Base-by-base conservation (phyloP, 164 flowering plant species). In the Magnolia changhungtana region DNA sequence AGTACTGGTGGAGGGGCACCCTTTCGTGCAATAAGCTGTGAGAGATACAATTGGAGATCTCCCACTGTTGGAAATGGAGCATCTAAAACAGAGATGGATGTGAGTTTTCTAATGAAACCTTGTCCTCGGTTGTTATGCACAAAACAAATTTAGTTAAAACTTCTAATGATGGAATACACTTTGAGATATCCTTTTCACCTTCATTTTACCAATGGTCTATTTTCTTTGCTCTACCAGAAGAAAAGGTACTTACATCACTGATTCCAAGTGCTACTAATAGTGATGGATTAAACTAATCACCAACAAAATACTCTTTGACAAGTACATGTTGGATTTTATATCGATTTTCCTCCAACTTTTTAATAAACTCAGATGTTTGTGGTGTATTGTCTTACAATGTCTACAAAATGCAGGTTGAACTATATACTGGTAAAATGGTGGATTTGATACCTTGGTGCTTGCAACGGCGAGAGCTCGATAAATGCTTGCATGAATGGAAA, bases 91-190 rank as follows among this genome's bases (percentile, higher is more conserved):
- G 85, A 73, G 6, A 52, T 88, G 72, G 87, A 88, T 89, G 98
- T 91, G 55, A 51, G 77, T 51, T 20, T 71, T 69, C 52, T 49
- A 8, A 24, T 31, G 16, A 24, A 14, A 11, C 13, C 10, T 13
- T 21, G 52, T 77, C 19, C 77, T 93, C 74, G 80, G 80, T 73
- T 97, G 93, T 82, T 98, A 95, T 75, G 86, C 93, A 70, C 86
- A 95, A n/a, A 93, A 95, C 79, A 97, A 95, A 80, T 92, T 94
- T 97, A 92, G 91, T 77, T 97, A 91, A 81, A 94, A 94, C 83
- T 81, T 87, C 31, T 90, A 89, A 61, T 78, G 98, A 74, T 94
- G 97, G 73, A 88, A 78, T 85, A 76, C 74, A 91, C 92, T 72
- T 97, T 97, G 66, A 93, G 88, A 81, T 87, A 91, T 0, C 94